Evolutionary conservation across 1,139 yeast genomes (phyloP).

Genomic region (Geotrichum klebahnii): DNA sequence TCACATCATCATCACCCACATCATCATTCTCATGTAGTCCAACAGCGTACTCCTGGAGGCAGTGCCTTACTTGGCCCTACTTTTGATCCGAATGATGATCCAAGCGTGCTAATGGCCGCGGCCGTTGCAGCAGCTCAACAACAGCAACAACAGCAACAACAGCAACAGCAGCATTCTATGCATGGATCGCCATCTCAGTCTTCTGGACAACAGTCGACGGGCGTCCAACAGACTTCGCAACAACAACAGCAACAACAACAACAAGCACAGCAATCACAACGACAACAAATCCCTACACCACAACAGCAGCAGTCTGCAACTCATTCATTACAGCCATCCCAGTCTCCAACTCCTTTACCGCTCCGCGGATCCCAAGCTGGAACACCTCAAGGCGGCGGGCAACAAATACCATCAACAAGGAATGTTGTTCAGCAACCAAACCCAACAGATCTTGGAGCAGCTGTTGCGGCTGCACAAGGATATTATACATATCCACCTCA

Average conservation of each 20-base stretch:
- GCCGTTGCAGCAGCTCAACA: slow-evolving; percentile 7
- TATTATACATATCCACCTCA: not conserved
- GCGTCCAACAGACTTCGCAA: slow-evolving; percentile 28
- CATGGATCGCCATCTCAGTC: slow-evolving; percentile 29
- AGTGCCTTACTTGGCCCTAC: not conserved
- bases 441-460: not conserved
- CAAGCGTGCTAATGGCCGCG: slow-evolving; percentile 11
- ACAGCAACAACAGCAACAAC: slow-evolving; percentile 1
- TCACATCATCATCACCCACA: slow-evolving; percentile 1
- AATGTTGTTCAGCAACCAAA: slow-evolving; percentile 10
- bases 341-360: not conserved
- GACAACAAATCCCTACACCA: not conserved
- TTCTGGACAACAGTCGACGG: slow-evolving; percentile 21
- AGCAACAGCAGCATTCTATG: slow-evolving; percentile 22
- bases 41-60: slow-evolving; percentile 4
- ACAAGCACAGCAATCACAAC: slow-evolving; percentile 24
- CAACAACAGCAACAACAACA: slow-evolving; percentile 23
- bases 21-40: slow-evolving; percentile 7
- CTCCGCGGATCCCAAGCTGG: not conserved
- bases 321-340: not conserved
- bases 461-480: not conserved
- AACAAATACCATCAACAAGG: not conserved
- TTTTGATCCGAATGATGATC: slow-evolving; percentile 9
- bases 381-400: not conserved
- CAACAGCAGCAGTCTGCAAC: slow-evolving; percentile 7